Evolutionary conservation across 495 filamentous ascomycete genomes (phyloP).

Genomic region (Talaromyces ruber): DNA sequence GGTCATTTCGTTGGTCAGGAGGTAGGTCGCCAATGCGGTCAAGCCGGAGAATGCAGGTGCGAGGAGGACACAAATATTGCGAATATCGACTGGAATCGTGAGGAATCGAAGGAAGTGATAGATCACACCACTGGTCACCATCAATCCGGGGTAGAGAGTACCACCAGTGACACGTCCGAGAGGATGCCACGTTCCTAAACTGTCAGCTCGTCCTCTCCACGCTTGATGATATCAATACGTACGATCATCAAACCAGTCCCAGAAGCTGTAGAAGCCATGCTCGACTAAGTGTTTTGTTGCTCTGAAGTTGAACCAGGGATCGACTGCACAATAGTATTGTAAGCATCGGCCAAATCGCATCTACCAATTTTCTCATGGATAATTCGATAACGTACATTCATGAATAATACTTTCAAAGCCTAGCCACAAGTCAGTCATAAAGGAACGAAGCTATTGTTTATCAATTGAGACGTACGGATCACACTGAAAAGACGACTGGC

Average conservation of each 20-base stretch:
- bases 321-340: slow-evolving; percentile 50
- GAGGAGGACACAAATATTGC: slow-evolving; percentile 96
- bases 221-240: slow-evolving; percentile 20
- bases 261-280: slow-evolving; percentile 97
- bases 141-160: slow-evolving; percentile 95
- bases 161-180: slow-evolving; percentile 97
- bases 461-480: slow-evolving; percentile 60
- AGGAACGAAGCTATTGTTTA: not conserved
- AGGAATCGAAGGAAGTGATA: slow-evolving; percentile 90
- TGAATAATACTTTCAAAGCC: slow-evolving; percentile 99
- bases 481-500: slow-evolving; percentile 96
- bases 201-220: slow-evolving; percentile 1
- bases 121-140: slow-evolving; percentile 97
- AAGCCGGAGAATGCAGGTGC: slow-evolving; percentile 94
- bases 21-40: slow-evolving; percentile 88
- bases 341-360: slow-evolving; percentile 18
- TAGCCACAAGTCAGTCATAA: slow-evolving; percentile 36
- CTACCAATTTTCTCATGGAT: not conserved
- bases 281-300: slow-evolving; percentile 96
- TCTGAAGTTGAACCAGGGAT: slow-evolving; percentile 99
- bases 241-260: slow-evolving; percentile 99
- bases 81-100: slow-evolving; percentile 93
- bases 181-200: slow-evolving; percentile 91
- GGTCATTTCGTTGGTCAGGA: slow-evolving; percentile 94
- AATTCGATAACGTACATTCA: slow-evolving; percentile 64